A percentile compares a stretch with the other conserved stretches of the same genome.
Evolutionary conservation across 495 filamentous ascomycete genomes (phyloP).

Genomic region (Aspergillus egyptiacus): DNA sequence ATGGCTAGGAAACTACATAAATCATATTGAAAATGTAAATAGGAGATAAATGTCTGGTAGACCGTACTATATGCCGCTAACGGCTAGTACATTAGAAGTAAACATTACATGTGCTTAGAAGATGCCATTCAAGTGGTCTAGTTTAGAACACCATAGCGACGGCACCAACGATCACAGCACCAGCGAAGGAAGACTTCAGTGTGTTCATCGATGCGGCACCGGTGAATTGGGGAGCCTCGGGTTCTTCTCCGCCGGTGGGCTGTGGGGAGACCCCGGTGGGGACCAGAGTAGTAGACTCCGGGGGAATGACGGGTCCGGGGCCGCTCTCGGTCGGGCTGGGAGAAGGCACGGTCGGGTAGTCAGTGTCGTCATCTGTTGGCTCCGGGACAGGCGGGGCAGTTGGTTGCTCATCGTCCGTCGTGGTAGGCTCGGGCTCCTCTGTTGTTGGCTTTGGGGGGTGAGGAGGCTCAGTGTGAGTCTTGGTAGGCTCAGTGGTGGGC

Average conservation of each 20-base stretch:
- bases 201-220: constrained; percentile 28
- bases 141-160: constrained; percentile 8
- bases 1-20: not conserved
- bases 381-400: not conserved
- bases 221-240: constrained; percentile 20
- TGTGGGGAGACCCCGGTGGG: constrained; percentile 12
- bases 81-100: not conserved
- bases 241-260: not conserved
- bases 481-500: not conserved
- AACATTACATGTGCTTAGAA: not conserved
- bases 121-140: not conserved
- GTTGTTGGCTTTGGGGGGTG: not conserved
- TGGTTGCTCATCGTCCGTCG: not conserved
- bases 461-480: not conserved
- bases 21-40: too few species aligned
- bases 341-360: not conserved
- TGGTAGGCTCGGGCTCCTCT: not conserved
- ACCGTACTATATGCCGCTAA: not conserved
- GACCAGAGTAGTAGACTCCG: constrained; percentile 4
- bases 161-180: constrained; percentile 24
- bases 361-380: not conserved
- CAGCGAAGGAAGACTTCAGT: constrained; percentile 20
- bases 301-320: constrained; percentile 1
- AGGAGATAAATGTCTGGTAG: not conserved
- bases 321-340: not conserved